Conservation (phyloP, 441 rosid genomes). For the Macaranga tanarius region DNA sequence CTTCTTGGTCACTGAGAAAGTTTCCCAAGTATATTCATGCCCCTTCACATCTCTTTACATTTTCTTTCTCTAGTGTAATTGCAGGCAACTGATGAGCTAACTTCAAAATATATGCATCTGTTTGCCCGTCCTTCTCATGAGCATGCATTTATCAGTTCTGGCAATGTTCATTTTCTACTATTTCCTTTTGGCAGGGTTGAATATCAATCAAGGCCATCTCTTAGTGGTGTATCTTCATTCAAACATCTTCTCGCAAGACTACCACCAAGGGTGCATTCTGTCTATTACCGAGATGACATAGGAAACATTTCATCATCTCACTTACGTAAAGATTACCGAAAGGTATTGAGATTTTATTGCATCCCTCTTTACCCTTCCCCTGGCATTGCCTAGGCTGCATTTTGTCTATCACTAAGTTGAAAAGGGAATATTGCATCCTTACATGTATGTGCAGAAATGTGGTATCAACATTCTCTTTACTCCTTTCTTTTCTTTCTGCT, state of each 20-base stretch:
- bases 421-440: slow-evolving; percentile 85
- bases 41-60: neutral
- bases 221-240: slow-evolving; percentile 76
- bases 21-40: neutral
- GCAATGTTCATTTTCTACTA: slow-evolving; percentile 21
- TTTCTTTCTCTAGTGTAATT: neutral
- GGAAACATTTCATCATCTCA: slow-evolving; percentile 97
- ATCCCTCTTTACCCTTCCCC: neutral
- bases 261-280: slow-evolving; percentile 96
- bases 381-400: slow-evolving; percentile 54
- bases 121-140: neutral
- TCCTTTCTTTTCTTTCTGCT: neutral
- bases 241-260: slow-evolving; percentile 71
- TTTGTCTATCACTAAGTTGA: slow-evolving; percentile 84
- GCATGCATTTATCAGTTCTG: neutral
- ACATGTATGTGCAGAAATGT: slow-evolving; percentile 61
- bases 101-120: neutral
- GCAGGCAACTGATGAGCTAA: neutral
- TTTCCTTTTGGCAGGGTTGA: slow-evolving; percentile 77
- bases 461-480: slow-evolving; percentile 33
- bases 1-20: no score
- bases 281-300: slow-evolving; percentile 92
- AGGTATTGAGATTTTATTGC: slow-evolving; percentile 42
- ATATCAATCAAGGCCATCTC: slow-evolving; percentile 71
- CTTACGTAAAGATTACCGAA: slow-evolving; percentile 63